Percentiles rank a stretch among this genome's conserved stretches.
Evolutionary conservation across 2,329 filamentous ascomycete species (phyloP).

Genomic region (Arthrinium puccinioides): DNA sequence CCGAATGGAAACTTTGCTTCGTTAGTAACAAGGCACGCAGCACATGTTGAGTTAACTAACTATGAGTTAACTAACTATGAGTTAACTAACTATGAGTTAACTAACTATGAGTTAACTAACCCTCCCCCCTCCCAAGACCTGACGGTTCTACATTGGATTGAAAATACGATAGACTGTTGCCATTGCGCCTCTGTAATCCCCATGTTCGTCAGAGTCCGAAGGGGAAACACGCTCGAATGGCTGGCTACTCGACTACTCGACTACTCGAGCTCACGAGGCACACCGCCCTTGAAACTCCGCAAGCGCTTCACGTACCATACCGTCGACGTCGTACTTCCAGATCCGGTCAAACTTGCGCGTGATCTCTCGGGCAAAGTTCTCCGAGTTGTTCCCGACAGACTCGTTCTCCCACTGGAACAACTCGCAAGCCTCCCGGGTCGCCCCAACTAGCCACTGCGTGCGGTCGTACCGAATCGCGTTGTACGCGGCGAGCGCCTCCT

Average conservation of each 20-base stretch:
- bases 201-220: no score
- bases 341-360: constrained; percentile 16
- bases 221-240: no score
- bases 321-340: constrained; percentile 21
- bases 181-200: not conserved
- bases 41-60: no score
- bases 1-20: no score
- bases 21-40: no score
- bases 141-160: not conserved
- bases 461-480: constrained; percentile 20
- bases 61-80: no score
- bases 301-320: constrained; percentile 15
- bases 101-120: not conserved
- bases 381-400: constrained; percentile 12
- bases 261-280: not conserved
- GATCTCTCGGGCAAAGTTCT: constrained; percentile 14
- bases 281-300: not conserved
- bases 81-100: no score
- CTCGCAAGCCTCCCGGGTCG: constrained; percentile 19
- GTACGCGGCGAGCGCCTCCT: constrained; percentile 17
- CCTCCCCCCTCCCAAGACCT: not conserved
- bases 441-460: constrained; percentile 21
- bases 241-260: no score
- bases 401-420: constrained; percentile 21
- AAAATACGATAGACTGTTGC: not conserved